Evolutionary conservation across 257 asterid species (phyloP).

Genomic region (Rehmannia glutinosa): DNA sequence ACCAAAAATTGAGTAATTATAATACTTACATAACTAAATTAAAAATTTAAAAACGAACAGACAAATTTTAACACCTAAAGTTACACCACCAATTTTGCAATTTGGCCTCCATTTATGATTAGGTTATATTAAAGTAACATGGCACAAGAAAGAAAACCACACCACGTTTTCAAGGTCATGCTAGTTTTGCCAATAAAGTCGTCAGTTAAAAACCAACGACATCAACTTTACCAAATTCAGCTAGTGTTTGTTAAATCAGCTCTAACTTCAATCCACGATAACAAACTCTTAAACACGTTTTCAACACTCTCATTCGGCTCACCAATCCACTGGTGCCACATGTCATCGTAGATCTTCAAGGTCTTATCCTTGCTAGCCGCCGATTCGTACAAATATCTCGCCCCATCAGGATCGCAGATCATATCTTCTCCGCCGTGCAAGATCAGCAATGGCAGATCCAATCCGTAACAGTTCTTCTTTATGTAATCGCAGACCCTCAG

Average conservation of each 20-base stretch:
- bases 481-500: constrained; percentile 50
- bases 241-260: constrained; percentile 26
- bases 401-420: constrained; percentile 68
- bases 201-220: too few relatives aligned
- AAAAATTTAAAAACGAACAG: too few relatives aligned
- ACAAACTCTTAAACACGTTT: constrained; percentile 25
- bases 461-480: constrained; percentile 31
- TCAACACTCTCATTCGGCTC: constrained; percentile 52
- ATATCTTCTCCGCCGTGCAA: constrained; percentile 69
- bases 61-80: too few relatives aligned
- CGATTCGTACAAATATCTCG: constrained; percentile 32
- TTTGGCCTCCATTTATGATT: too few relatives aligned
- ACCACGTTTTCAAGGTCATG: too few relatives aligned
- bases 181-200: too few relatives aligned
- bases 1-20: too few relatives aligned
- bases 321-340: constrained; percentile 78
- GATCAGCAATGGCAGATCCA: constrained; percentile 60
- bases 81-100: too few relatives aligned
- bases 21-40: too few relatives aligned
- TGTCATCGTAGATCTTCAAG: constrained; percentile 57
- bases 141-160: too few relatives aligned
- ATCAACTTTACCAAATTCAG: too few relatives aligned
- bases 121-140: too few relatives aligned
- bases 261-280: constrained; percentile 61
- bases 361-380: constrained; percentile 65